phyloP scores from a whole-genome alignment of 306 rosid genomes.

The Albizia julibrissin region DNA sequence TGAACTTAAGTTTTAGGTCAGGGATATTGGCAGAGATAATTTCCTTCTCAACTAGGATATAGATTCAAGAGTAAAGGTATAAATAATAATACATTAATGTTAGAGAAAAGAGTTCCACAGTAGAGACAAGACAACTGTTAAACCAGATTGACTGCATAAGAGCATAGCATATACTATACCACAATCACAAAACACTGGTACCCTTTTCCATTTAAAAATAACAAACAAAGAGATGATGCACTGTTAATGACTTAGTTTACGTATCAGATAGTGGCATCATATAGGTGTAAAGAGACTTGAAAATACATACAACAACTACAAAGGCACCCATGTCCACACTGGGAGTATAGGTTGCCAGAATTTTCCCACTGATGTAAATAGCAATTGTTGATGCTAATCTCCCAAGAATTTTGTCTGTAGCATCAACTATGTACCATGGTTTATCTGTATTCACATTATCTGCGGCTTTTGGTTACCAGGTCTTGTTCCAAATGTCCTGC shows the following conservation, averaged over 20 bases:
- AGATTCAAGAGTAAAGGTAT: not conserved
- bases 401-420: conserved; percentile 84
- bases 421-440: conserved; percentile 89
- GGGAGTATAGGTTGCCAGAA: conserved; percentile 73
- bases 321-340: conserved; percentile 98
- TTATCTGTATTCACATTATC: conserved; percentile 89
- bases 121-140: not conserved
- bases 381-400: conserved; percentile 92
- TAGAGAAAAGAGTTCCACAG: not conserved
- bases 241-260: not conserved
- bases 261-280: not conserved
- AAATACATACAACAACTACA: conserved; percentile 80
- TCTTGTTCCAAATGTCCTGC: conserved; percentile 90
- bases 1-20: not conserved
- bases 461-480: conserved; percentile 93
- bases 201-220: conserved; percentile 6
- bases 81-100: not conserved
- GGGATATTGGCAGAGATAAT: not conserved
- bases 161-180: not conserved
- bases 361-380: conserved; percentile 77
- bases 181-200: not conserved
- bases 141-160: not conserved
- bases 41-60: not conserved
- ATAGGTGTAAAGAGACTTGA: not conserved
- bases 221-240: not conserved